phyloP scores from a whole-genome alignment of 2,329 filamentous ascomycete genomes.

The Paecilomyces formosus region DNA sequence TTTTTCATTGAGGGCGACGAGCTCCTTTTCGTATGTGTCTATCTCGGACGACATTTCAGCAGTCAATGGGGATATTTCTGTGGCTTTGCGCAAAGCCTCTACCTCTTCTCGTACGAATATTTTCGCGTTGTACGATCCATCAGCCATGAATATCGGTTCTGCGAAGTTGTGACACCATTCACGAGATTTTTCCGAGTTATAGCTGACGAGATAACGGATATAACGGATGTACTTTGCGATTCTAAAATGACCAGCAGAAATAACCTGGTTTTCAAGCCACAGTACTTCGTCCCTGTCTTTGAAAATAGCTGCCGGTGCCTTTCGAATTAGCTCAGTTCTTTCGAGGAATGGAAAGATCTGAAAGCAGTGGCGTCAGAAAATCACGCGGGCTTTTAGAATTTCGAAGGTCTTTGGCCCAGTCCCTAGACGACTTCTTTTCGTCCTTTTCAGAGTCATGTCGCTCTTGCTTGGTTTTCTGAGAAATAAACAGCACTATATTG shows the following conservation, averaged over 20 bases:
- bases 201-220: background rate
- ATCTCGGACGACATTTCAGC: background rate
- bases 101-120: background rate
- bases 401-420: background rate
- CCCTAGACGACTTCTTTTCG: background rate
- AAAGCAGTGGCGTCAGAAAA: background rate
- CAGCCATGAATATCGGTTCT: background rate
- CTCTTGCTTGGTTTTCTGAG: background rate
- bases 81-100: background rate
- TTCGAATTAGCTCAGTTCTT: background rate
- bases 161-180: background rate
- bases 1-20: background rate
- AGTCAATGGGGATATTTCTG: background rate
- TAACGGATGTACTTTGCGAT: background rate
- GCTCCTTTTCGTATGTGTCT: background rate
- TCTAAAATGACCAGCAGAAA: background rate
- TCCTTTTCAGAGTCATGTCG: background rate
- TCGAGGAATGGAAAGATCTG: background rate
- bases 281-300: background rate
- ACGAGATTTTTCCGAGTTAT: background rate
- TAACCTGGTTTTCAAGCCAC: background rate
- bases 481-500: background rate
- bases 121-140: background rate
- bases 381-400: background rate
- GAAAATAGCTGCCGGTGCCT: background rate